Base-by-base conservation (phyloP, 1,284 basidiomycete genomes). In the Cutaneotrichosporon daszewskae region DNA sequence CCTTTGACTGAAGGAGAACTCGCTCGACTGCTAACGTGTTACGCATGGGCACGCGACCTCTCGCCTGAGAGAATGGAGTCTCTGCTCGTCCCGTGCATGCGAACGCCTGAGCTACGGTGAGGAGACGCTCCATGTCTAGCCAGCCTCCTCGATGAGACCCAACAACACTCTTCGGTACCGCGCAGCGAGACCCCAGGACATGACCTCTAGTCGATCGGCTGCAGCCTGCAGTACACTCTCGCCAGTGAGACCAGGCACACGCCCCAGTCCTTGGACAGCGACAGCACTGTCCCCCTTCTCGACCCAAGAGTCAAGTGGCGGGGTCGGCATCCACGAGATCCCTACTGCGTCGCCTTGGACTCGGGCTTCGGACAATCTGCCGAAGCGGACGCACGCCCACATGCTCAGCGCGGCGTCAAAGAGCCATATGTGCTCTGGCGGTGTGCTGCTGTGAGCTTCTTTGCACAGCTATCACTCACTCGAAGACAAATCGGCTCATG, bases 361-460 rank as follows among this genome's bases (percentile, higher is more conserved):
- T 10, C 18, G 24, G 10, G 19, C 26, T 8, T 25, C 27, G 6
- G 3, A 5, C 13, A 24, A 2, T 12, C 28, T 19, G 5, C 32
- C 47, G 14, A 55, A 40, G 13, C 35, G 34, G 3, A 54, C 26
- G 6, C 44, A 27, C 13, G 51, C 49, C 57, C 57, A 57, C n/a
- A 59, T 19, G 25, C 49, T 50, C 18, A 54, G 51, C 2, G 53
- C 49, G 6, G 50, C 45, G 36, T 59, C 55, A 34, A 59, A 57
- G 2, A 42, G 32, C 53, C 53, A 59, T 7, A 55, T 38, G 4
- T 48, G 42, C 23, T 57, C 57, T 12, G 47, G 32, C 8, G 55
- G 57, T 1, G 55, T 49, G 36, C 54, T 58, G 37, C 5, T 3
- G 33, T 47, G 16, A 45, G 39, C 27, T 11, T 1, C 33, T 22